phyloP scores from a whole-genome alignment of 2,329 filamentous ascomycete species.

The Monilinia laxa region DNA sequence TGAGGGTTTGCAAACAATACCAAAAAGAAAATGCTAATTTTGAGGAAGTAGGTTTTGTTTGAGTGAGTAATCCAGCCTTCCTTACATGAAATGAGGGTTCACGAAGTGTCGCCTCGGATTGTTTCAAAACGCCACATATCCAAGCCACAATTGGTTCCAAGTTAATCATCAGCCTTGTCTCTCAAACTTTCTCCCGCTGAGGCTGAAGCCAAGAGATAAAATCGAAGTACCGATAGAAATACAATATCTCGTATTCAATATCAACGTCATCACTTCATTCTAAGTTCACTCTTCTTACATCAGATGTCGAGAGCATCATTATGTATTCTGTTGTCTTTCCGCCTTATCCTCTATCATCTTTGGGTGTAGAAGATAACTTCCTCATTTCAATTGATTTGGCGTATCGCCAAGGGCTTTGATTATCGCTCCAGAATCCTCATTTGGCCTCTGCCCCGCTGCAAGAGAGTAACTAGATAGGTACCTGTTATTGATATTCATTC shows the following conservation, averaged over 20 bases:
- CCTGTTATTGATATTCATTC: not conserved
- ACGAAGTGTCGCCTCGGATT: constrained; percentile 8
- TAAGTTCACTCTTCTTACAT: not conserved
- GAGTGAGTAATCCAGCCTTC: constrained; percentile 1
- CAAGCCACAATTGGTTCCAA: not conserved
- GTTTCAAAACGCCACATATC: constrained; percentile 3
- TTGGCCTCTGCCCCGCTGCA: not conserved
- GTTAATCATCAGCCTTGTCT: constrained; percentile 2
- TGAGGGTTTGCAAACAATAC: not conserved
- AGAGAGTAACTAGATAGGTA: not conserved
- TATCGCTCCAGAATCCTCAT: not conserved
- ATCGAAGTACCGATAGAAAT: not conserved
- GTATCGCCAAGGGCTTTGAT: not conserved
- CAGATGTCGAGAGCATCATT: too few species aligned
- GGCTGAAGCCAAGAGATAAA: not conserved
- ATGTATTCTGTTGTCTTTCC: too few species aligned
- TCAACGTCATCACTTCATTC: not conserved
- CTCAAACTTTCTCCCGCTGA: not conserved
- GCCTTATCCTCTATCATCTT: not conserved
- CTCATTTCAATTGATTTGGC: not conserved
- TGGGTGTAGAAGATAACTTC: not conserved
- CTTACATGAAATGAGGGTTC: not conserved
- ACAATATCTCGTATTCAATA: constrained; percentile 1
- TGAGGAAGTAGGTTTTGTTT: not conserved
- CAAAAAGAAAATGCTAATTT: not conserved